phyloP scores from a whole-genome alignment of 1,284 basidiomycete genomes.

The Malassezia nana region DNA sequence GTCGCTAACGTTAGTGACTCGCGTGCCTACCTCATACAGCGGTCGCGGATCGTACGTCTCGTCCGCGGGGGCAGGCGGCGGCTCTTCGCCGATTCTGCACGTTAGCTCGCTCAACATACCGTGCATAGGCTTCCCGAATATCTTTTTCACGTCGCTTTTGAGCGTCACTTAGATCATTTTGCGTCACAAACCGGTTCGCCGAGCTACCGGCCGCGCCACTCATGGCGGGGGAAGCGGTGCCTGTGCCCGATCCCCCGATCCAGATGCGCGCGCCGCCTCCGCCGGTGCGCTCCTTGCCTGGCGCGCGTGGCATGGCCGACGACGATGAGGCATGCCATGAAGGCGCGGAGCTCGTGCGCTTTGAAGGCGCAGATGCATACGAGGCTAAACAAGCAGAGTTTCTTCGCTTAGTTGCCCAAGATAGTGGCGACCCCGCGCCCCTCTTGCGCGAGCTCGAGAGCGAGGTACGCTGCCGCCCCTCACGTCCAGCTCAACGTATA shows the following conservation, averaged over 20 bases:
- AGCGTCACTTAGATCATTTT: constrained; percentile 68
- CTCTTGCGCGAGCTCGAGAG: neutral
- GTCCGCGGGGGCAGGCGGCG: constrained; percentile 66
- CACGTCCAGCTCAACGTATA: constrained; percentile 56
- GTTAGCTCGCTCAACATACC: constrained; percentile 52
- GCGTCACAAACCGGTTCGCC: constrained; percentile 53
- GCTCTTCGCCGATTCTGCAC: constrained; percentile 54
- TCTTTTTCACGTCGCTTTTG: constrained; percentile 68
- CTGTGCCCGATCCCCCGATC: neutral
- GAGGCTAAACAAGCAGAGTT: constrained; percentile 19
- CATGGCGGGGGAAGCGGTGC: neutral
- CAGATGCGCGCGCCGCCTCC: neutral
- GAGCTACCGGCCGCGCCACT: neutral
- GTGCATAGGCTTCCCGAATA: constrained; percentile 83
- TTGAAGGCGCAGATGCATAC: constrained; percentile 25
- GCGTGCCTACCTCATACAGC: constrained; percentile 58
- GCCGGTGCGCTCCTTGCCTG: neutral
- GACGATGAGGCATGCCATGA: constrained; percentile 1
- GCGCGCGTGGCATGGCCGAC: neutral
- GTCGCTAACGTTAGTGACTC: constrained; percentile 5
- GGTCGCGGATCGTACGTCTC: constrained; percentile 69
- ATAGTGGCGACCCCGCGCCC: neutral
- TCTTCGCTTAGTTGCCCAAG: neutral
- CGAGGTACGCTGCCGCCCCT: neutral
- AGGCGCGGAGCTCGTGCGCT: constrained; percentile 24